These are phyloP conservation scores for Rhodomyrtus tomentosa DNA, from an alignment of 345 rosid species.

Conservation along the genomic window DNA sequence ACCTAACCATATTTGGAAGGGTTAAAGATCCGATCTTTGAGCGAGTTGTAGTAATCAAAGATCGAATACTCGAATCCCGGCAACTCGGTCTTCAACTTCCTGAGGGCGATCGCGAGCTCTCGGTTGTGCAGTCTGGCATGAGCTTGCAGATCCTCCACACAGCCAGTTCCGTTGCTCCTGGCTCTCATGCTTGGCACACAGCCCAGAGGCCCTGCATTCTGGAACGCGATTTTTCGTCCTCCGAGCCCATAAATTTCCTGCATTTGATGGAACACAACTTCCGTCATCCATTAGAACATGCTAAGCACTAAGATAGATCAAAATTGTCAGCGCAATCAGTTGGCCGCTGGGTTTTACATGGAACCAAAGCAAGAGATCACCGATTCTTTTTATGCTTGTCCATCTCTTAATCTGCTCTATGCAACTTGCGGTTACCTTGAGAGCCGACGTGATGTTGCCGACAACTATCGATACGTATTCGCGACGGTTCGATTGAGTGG, in stretches of 20 bases:
- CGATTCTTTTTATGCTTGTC: neutral
- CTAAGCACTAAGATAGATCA: neutral
- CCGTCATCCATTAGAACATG: neutral
- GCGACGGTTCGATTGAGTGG: neutral
- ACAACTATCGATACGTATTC: slow-evolving; percentile 1
- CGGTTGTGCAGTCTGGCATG: slow-evolving; percentile 8
- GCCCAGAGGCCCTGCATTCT: slow-evolving; percentile 12
- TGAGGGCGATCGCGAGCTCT: neutral
- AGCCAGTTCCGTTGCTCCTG: neutral
- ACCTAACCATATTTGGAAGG: slow-evolving; percentile 1
- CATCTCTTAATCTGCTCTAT: neutral
- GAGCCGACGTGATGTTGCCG: slow-evolving; percentile 4
- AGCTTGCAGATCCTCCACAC: neutral
- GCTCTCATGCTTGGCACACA: slow-evolving; percentile 7
- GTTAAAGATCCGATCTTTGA: neutral
- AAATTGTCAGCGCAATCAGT: neutral
- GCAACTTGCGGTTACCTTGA: slow-evolving; percentile 1
- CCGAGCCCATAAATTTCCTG: slow-evolving; percentile 4
- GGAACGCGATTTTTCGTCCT: slow-evolving; percentile 16
- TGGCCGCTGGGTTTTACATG: neutral
- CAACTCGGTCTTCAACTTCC: neutral
- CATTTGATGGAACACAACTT: neutral
- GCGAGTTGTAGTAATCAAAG: slow-evolving; percentile 7
- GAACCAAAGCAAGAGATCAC: neutral
- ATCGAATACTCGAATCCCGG: slow-evolving; percentile 13